These are phyloP conservation scores for Ophiosphaerella herpotricha DNA, from an alignment of 2,329 filamentous ascomycete species.

Conservation along the genomic window DNA sequence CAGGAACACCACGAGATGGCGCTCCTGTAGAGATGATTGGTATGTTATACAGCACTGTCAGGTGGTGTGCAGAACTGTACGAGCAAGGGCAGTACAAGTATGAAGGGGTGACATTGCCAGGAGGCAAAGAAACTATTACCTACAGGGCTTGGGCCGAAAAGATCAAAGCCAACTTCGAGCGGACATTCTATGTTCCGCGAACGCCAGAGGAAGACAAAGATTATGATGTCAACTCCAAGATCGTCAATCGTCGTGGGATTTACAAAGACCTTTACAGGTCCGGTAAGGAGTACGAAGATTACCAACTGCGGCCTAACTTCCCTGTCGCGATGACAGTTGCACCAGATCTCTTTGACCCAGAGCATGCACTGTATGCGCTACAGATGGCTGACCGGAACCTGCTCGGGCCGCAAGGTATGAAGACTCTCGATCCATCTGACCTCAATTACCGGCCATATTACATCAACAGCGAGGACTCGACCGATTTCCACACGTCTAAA, in stretches of 20 bases:
- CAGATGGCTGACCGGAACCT: constrained; percentile 78
- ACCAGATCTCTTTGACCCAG: constrained; percentile 79
- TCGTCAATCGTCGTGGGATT: constrained; percentile 90
- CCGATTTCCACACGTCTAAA: constrained; percentile 89
- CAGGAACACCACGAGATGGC: constrained; percentile 94
- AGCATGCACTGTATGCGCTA: constrained; percentile 79
- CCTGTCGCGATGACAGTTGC: constrained; percentile 94
- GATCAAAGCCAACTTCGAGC: constrained; percentile 86
- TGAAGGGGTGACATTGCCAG: constrained; percentile 69
- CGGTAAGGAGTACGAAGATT: constrained; percentile 95
- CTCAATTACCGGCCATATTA: constrained; percentile 95
- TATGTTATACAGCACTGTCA: constrained; percentile 84
- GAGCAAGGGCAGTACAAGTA: constrained; percentile 73
- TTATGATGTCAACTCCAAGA: constrained; percentile 77
- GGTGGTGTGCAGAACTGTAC: constrained; percentile 74
- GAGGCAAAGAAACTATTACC: constrained; percentile 64
- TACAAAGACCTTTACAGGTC: constrained; percentile 97
- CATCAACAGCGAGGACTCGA: constrained; percentile 90
- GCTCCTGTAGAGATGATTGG: constrained; percentile 95
- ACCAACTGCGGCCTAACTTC: constrained; percentile 93
- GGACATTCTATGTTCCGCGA: constrained; percentile 83
- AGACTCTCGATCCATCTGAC: constrained; percentile 89
- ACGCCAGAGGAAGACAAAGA: constrained; percentile 70
- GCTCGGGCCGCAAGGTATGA: constrained; percentile 89
- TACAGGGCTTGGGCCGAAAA: constrained; percentile 79